Percentiles rank a stretch among this genome's conserved stretches.
Evolutionary conservation across 441 rosid genomes (phyloP).

Genomic region (Syzygium malaccense): DNA sequence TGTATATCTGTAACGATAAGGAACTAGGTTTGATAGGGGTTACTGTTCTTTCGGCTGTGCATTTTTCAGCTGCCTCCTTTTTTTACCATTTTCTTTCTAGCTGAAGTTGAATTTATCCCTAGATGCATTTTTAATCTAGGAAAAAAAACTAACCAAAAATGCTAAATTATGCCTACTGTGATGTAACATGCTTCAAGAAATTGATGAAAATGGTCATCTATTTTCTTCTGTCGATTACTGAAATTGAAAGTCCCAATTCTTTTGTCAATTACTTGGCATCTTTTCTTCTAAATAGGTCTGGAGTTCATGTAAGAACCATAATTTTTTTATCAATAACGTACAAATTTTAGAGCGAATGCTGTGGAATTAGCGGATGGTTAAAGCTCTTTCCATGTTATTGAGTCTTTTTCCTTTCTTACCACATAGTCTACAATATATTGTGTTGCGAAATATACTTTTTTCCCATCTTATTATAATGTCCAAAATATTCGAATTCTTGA

Average conservation of each 20-base stretch:
- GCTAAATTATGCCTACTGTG: not conserved
- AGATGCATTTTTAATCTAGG: not conserved
- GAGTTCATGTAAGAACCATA: not conserved
- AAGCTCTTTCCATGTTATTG: not conserved
- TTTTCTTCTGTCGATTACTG: not conserved
- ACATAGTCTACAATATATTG: not conserved
- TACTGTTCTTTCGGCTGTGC: not conserved
- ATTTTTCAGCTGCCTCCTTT: not conserved
- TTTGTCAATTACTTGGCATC: not conserved
- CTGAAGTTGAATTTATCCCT: not conserved
- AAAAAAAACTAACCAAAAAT: too few relatives aligned
- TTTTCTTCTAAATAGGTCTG: not conserved
- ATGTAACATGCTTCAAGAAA: not conserved
- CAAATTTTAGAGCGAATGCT: not conserved
- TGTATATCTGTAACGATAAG: not conserved
- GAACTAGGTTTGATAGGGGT: not conserved
- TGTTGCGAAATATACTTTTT: not conserved
- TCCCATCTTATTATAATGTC: not conserved
- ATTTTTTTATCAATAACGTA: not conserved
- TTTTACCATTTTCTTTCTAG: not conserved
- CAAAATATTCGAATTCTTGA: not conserved
- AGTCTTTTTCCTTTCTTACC: not conserved
- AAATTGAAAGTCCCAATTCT: not conserved
- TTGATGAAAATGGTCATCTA: not conserved
- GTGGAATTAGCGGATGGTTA: not conserved